Evolutionary conservation across 2,329 filamentous ascomycete species (phyloP).

Genomic region (Chalara sp.): DNA sequence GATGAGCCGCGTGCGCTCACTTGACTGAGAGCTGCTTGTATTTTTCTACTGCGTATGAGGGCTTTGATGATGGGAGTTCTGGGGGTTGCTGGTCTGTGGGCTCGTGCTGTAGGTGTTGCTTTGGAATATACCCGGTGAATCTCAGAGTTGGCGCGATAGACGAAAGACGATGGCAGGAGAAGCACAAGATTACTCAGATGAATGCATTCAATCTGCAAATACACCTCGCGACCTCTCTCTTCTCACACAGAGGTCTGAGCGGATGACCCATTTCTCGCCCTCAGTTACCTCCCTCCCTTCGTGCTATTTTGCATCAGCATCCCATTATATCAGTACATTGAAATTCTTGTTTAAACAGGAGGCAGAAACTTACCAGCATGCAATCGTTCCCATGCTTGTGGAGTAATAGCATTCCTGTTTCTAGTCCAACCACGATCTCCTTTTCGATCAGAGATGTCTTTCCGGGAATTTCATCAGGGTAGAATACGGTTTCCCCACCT

Average conservation of each 20-base stretch:
- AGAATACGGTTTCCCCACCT: conserved; percentile 90
- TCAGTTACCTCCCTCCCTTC: conserved; percentile 72
- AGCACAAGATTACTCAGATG: too few relatives aligned
- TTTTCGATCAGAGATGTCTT: conserved; percentile 41
- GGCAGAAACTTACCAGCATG: conserved; percentile 52
- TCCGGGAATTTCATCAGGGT: conserved; percentile 55
- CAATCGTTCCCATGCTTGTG: conserved; percentile 89
- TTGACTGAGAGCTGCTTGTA: too few relatives aligned
- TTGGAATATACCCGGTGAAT: too few relatives aligned
- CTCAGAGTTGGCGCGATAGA: too few relatives aligned
- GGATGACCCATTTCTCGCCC: conserved; percentile 87
- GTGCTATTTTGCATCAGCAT: conserved; percentile 44
- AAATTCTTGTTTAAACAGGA: too few relatives aligned
- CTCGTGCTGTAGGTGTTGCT: too few relatives aligned
- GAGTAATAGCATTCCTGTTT: conserved; percentile 79
- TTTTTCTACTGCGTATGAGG: too few relatives aligned
- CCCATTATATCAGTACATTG: too few relatives aligned
- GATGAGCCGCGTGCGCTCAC: too few relatives aligned
- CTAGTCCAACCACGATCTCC: conserved; percentile 65
- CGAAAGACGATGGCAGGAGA: too few relatives aligned
- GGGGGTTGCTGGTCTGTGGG: too few relatives aligned
- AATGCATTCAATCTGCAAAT: not conserved
- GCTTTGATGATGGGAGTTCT: too few relatives aligned
- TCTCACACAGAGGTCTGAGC: conserved; percentile 71
- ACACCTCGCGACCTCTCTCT: conserved; percentile 28